Percentiles rank a stretch among this genome's conserved stretches.
Conservation (phyloP, 805 yeast genomes). For the Phaffomyces opuntiae region DNA sequence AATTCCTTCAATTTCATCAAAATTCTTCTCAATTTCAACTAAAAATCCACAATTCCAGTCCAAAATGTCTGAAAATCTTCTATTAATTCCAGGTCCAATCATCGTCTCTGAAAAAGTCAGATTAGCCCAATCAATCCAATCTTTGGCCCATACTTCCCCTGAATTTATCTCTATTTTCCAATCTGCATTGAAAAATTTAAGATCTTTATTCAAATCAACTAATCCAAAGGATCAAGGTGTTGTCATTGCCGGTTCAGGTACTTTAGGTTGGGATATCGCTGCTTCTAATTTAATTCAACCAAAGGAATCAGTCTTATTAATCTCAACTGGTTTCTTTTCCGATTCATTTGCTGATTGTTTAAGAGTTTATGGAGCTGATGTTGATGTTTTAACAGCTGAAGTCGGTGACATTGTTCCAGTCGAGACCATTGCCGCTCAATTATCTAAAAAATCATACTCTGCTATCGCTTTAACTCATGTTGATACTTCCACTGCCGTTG, state of each 20-base stretch:
- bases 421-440: slow-evolving; percentile 45
- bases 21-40: background rate
- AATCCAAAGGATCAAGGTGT: slow-evolving; percentile 68
- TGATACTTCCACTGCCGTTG: slow-evolving; percentile 95
- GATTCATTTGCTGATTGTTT: slow-evolving; percentile 77
- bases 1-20: background rate
- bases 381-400: slow-evolving; percentile 63
- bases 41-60: too few species aligned
- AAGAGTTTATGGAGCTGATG: slow-evolving; percentile 64
- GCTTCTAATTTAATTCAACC: slow-evolving; percentile 66
- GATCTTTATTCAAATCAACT: slow-evolving; percentile 68
- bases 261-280: slow-evolving; percentile 90
- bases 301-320: slow-evolving; percentile 68
- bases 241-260: slow-evolving; percentile 85
- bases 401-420: slow-evolving; percentile 67
- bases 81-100: slow-evolving; percentile 82
- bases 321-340: slow-evolving; percentile 87
- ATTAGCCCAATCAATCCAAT: slow-evolving; percentile 72
- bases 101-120: slow-evolving; percentile 77
- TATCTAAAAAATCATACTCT: slow-evolving; percentile 46
- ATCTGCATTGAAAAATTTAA: slow-evolving; percentile 54
- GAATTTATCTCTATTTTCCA: slow-evolving; percentile 74
- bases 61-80: slow-evolving; percentile 27
- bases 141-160: slow-evolving; percentile 86
- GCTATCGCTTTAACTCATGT: slow-evolving; percentile 88